Percentiles rank a stretch among this genome's conserved stretches.
Evolutionary conservation across 306 rosid species (phyloP).

Genomic region (Sophora flavescens): DNA sequence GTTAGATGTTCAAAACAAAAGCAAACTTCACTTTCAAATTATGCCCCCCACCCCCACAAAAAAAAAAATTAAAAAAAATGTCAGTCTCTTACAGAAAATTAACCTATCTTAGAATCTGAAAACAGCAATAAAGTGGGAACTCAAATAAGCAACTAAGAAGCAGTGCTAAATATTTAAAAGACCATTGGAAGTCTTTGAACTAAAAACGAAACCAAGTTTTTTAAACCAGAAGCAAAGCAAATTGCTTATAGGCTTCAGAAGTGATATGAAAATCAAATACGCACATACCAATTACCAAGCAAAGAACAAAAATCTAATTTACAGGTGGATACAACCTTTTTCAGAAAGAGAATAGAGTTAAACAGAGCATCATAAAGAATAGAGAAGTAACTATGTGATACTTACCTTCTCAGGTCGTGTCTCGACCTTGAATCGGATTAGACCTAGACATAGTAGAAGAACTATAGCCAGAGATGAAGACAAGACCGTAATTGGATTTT

Average conservation of each 20-base stretch:
- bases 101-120: conserved; percentile 22
- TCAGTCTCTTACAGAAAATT: no score
- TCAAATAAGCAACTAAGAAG: conserved; percentile 8
- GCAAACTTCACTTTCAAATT: conserved; percentile 15
- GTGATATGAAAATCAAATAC: conserved; percentile 27
- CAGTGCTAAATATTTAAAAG: conserved; percentile 20
- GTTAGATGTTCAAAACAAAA: conserved; percentile 23
- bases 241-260: conserved; percentile 28
- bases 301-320: conserved; percentile 10
- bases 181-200: conserved; percentile 1
- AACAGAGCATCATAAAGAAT: conserved; percentile 34
- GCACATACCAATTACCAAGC: conserved; percentile 19
- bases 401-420: conserved; percentile 94
- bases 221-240: no score
- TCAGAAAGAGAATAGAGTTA: conserved; percentile 18
- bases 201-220: not conserved
- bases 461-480: conserved; percentile 75
- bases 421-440: conserved; percentile 89
- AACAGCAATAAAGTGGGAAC: conserved; percentile 16
- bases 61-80: no score
- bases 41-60: conserved; percentile 22
- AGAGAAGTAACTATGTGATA: conserved; percentile 21
- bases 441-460: conserved; percentile 90
- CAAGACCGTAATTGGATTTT: conserved; percentile 77
- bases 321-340: conserved; percentile 32